Percentiles rank a stretch among this genome's conserved stretches.
Evolutionary conservation across 805 yeast genomes (phyloP).

Genomic region (Jamesozyma hellenica): DNA sequence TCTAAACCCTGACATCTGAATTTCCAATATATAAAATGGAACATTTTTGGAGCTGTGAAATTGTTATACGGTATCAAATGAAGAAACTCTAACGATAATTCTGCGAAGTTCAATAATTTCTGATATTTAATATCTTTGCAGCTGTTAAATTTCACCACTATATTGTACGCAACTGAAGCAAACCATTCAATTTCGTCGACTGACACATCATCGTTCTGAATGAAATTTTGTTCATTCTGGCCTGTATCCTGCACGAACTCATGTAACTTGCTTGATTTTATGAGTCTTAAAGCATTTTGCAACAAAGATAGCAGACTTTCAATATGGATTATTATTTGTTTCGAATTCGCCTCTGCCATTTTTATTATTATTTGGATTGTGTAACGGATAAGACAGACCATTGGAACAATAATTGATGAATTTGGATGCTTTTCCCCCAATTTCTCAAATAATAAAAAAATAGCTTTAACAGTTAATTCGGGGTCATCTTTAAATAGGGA

Average conservation of each 20-base stretch:
- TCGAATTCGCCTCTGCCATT: conserved; percentile 11
- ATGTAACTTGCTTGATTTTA: conserved; percentile 9
- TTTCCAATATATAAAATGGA: conserved; percentile 22
- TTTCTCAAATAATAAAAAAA: conserved; percentile 21
- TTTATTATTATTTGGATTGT: conserved; percentile 28
- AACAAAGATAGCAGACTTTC: conserved; percentile 4
- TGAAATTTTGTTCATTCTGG: conserved; percentile 1
- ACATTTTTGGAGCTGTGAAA: conserved; percentile 14
- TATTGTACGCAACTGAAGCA: conserved; percentile 29
- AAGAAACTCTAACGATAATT: conserved; percentile 13
- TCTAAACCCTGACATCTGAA: conserved; percentile 11
- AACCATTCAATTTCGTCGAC: conserved; percentile 35
- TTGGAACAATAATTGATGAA: conserved; percentile 16
- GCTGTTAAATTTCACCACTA: conserved; percentile 20
- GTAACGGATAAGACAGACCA: conserved; percentile 19
- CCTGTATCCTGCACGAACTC: conserved; percentile 1
- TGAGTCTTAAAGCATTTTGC: conserved; percentile 7
- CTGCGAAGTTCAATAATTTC: conserved; percentile 13
- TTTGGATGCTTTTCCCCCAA: conserved; percentile 5
- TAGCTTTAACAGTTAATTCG: conserved; percentile 20
- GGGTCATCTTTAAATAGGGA: conserved; percentile 23
- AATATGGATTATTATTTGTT: conserved; percentile 1
- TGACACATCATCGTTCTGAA: conserved; percentile 9
- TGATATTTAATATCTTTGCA: conserved; percentile 4
- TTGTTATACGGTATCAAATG: conserved; percentile 13